Evolutionary conservation across 805 yeast genomes (phyloP).

Genomic region (Wickerhamiella dianesei): DNA sequence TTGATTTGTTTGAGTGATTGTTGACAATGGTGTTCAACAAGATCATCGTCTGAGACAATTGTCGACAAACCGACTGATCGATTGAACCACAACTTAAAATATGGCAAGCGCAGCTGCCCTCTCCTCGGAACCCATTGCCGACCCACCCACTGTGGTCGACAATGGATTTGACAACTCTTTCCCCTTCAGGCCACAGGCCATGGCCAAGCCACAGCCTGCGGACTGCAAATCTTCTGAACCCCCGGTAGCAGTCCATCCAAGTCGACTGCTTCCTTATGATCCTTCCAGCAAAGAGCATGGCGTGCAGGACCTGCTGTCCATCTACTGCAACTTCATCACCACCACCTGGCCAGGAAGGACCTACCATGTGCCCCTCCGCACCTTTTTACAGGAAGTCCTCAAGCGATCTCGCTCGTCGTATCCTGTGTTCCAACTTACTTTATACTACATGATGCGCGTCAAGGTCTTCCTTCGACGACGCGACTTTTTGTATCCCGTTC

Average conservation of each 20-base stretch:
- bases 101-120: not conserved
- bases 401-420: conserved; percentile 43
- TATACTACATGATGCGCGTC: conserved; percentile 48
- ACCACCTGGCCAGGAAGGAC: conserved; percentile 13
- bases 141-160: not conserved
- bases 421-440: conserved; percentile 49
- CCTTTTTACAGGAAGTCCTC: conserved; percentile 29
- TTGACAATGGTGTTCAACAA: not conserved
- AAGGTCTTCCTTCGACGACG: conserved; percentile 14
- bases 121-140: not conserved
- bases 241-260: not conserved
- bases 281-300: not conserved
- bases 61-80: not conserved
- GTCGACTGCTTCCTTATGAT: not conserved
- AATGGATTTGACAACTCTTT: not conserved
- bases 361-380: conserved; percentile 22
- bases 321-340: conserved; percentile 11
- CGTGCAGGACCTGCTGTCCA: conserved; percentile 11
- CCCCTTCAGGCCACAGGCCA: too few relatives aligned
- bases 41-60: not conserved
- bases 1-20: not conserved
- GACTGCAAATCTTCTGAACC: not conserved
- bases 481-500: conserved; percentile 4
- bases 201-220: too few relatives aligned
- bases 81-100: not conserved